Conservation (phyloP, 345 rosid genomes). For the Angophora floribunda region DNA sequence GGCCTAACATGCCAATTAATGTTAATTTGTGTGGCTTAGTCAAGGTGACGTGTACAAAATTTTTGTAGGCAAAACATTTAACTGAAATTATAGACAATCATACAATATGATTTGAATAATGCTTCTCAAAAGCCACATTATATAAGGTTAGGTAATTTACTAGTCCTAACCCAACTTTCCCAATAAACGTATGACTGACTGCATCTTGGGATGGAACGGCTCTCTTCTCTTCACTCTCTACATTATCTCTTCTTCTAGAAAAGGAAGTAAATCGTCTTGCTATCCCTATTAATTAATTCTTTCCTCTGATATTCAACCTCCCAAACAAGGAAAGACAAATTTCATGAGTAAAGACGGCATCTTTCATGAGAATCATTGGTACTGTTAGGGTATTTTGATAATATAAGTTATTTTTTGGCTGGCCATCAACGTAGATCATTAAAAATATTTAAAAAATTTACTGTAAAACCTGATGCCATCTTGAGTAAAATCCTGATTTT, state of each 20-base stretch:
- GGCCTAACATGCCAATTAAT: too few relatives aligned
- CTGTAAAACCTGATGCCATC: neutral
- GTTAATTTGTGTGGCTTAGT: neutral
- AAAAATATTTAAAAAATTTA: neutral
- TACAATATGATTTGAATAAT: neutral
- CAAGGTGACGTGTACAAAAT: neutral
- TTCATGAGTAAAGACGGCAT: neutral
- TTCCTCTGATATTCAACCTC: neutral
- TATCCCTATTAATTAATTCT: neutral
- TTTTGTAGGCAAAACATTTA: neutral
- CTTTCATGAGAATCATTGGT: neutral
- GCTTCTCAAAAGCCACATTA: neutral
- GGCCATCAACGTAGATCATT: neutral
- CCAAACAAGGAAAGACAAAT: neutral
- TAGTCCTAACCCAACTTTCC: neutral
- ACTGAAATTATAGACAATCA: neutral
- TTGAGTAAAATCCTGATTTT: neutral
- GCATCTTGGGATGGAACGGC: neutral
- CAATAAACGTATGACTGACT: neutral
- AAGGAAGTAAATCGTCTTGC: neutral
- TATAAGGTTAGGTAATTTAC: neutral
- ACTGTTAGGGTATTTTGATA: neutral
- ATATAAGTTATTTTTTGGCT: neutral
- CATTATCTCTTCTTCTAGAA: neutral
- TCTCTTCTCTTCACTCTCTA: neutral